Conservation (phyloP, 441 rosid genomes). For the Croton laevigatus region DNA sequence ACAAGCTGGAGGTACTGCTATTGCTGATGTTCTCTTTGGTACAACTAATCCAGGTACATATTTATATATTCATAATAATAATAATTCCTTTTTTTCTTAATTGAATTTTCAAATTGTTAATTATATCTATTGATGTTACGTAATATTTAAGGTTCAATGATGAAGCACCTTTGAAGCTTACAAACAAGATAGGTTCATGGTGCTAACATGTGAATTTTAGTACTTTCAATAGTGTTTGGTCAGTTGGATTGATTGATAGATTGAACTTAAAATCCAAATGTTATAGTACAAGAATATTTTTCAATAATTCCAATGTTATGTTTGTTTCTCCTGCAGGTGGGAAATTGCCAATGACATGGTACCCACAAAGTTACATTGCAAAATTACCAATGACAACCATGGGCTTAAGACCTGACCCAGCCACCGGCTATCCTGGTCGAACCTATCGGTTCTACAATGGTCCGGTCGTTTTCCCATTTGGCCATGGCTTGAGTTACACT, state of each 20-base stretch:
- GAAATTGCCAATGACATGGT: slow-evolving; percentile 92
- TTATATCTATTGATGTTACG: too few relatives aligned
- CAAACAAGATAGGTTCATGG: not conserved
- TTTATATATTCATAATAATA: too few relatives aligned
- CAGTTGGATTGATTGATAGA: not conserved
- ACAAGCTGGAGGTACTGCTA: slow-evolving; percentile 87
- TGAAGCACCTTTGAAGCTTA: not conserved
- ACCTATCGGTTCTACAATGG: slow-evolving; percentile 95
- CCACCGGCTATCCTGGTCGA: slow-evolving; percentile 66
- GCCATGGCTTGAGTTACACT: slow-evolving; percentile 73
- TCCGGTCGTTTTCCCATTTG: slow-evolving; percentile 80
- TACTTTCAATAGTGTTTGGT: not conserved
- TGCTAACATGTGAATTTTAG: not conserved
- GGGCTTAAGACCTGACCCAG: slow-evolving; percentile 63
- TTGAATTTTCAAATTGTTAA: too few relatives aligned
- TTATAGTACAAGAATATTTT: not conserved
- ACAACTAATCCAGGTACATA: slow-evolving; percentile 55
- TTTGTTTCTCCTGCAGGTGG: slow-evolving; percentile 44
- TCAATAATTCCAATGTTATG: not conserved
- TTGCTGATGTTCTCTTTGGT: slow-evolving; percentile 82
- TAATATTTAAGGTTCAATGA: too few relatives aligned
- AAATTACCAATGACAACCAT: slow-evolving; percentile 83
- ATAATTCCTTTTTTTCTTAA: too few relatives aligned
- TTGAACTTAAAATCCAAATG: not conserved
- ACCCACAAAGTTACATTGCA: slow-evolving; percentile 63